Conservation (phyloP, 2,329 filamentous ascomycete genomes). For the Rhynchosporium graminicola region DNA sequence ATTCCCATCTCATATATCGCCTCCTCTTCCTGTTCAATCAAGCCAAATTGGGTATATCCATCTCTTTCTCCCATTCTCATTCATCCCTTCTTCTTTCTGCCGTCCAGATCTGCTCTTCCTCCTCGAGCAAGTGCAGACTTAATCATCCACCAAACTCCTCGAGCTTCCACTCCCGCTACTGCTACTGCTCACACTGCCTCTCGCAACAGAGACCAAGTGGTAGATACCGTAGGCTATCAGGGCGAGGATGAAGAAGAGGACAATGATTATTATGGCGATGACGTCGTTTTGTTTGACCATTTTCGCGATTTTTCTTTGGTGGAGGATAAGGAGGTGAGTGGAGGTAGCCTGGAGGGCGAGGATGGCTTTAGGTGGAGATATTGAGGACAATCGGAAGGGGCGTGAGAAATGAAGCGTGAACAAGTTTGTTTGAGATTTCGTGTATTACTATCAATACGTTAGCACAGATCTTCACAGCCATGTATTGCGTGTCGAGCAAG, state of each 20-base stretch:
- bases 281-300: conserved; percentile 67
- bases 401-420: conserved; percentile 1
- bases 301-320: conserved; percentile 38
- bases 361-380: neutral
- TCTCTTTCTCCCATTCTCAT: neutral
- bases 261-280: conserved; percentile 68
- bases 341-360: neutral
- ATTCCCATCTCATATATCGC: conserved; percentile 8
- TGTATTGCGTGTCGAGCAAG: neutral
- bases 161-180: conserved; percentile 26
- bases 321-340: conserved; percentile 2
- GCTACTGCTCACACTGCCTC: conserved; percentile 26
- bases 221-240: conserved; percentile 65
- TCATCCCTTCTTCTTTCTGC: neutral
- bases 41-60: conserved; percentile 10
- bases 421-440: conserved; percentile 1
- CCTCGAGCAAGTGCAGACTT: neutral
- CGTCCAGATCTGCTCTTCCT: neutral
- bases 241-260: conserved; percentile 64
- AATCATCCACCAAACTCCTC: conserved; percentile 38
- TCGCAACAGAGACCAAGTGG: conserved; percentile 56
- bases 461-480: neutral
- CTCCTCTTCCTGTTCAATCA: neutral
- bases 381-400: neutral
- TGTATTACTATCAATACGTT: neutral